Evolutionary conservation across 208 protist genomes (phyloP), one percentile per base, ranked within the genome.

Genomic region (Crithidia sp.): DNA sequence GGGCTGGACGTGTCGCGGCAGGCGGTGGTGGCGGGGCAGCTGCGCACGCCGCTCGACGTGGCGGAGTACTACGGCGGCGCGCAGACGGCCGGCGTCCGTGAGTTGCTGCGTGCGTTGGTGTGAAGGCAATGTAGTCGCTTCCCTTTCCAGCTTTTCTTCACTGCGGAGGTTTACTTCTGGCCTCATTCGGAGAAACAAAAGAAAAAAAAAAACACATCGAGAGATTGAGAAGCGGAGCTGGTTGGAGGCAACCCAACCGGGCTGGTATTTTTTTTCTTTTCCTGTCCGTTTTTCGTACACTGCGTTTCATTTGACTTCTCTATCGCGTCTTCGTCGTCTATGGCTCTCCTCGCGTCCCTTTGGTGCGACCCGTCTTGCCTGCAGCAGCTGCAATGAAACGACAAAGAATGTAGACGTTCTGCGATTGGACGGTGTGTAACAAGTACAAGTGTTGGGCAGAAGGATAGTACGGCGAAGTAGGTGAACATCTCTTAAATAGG

Each of bases 21-120:
- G 28, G 67, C 82, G 16, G 49, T 74, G 52, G 53, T 86, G 41
- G 61, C 71, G 8, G 73, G 69, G 12, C 37, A 28, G 49, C 78
- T 71, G 68, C 71, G 77, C 17, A 83, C 77, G 12, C 82, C 82
- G 8, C 56, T 69, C 10, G 73, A 66, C 9, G 68, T 82, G 19
- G 76, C 76, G 10, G 71, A 66, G 60, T 66, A 54, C 16, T 66
- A 66, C 6, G 60, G 40, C 45, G 45, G 28, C 5, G 39, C 41
- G 28, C 60, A 66, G 28, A 66, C 64, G 0, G 52, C 53, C 37
- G 47, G 55, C 40, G 49, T 73, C 17, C 41, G 52, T 5, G 9
- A 50, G 2, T 61, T 58, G 5, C 56, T 56, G 41, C 64, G 64
- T 28, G 28, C 52, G 5, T 59, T 9, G 49, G 45, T 28, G 52